Evolutionary conservation across 805 yeast genomes (phyloP), one percentile per base, ranked within the genome.

Genomic region (Schizosaccharomyces osmophilus): DNA sequence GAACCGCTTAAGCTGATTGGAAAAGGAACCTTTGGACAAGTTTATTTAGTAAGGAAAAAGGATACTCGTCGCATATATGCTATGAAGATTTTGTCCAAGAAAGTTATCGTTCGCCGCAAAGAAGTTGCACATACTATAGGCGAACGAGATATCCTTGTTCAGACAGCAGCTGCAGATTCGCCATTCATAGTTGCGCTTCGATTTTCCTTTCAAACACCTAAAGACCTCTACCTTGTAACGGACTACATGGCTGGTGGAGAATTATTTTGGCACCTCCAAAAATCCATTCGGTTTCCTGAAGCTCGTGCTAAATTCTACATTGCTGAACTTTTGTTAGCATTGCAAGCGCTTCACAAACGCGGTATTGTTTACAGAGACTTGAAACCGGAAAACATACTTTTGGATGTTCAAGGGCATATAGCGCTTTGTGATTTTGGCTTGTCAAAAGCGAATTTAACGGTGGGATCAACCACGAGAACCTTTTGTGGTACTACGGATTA

Each of bases 191-290:
- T 93, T 55, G 96, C 96, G 0, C 79, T 93, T 68, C 93, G 93
- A 73, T 90, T 93, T 70, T 86, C 96, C 0, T 93, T 93, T 73
- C 98, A 93, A 74, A 93, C 98, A 1, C 95, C 94, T 45, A 75
- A 85, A 0, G 97, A 93, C 72, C 77, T 93, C 64, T 93, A 90
- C 70, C 76, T 93, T 63, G 97, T 93, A 36, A 90, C 97, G 1
- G 98, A 93, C 73, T 93, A 85, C 73, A 90, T 93, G 97, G 83
- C 93, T 59, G 98, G 98, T 55, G 98, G 98, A 63, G 98, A 93
- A 74, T 77, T 93, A 65, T 87, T 87, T 70, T 88, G 95, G 94
- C 95, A 93, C 74, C 77, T 93, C 71, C 98, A 93, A 74, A 87
- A 88, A 70, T 97, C 90, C 71, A 96, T 97, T 55, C 80, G 96